Evolutionary conservation across 192 early-diverging fungal genomes (phyloP).

Genomic region (Coemansia sp.): DNA sequence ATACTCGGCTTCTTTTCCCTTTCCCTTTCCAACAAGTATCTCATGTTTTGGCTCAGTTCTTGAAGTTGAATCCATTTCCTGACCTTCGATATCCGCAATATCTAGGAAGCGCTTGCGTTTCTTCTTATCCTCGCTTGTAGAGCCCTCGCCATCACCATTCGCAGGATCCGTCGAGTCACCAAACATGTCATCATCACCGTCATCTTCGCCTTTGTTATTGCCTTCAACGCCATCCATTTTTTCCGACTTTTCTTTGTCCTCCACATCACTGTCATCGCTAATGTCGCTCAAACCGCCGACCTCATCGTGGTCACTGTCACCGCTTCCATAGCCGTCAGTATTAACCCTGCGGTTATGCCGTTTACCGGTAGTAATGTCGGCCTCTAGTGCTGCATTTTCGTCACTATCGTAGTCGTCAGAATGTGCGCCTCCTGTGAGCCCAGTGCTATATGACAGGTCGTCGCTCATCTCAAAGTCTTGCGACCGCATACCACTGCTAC

Average conservation of each 20-base stretch:
- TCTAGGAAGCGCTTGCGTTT: constrained; percentile 50
- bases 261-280: constrained; percentile 24
- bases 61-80: constrained; percentile 48
- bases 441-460: not conserved
- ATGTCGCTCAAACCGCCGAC: constrained; percentile 29
- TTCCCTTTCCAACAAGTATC: not conserved
- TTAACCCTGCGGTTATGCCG: constrained; percentile 14
- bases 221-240: not conserved
- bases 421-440: not conserved
- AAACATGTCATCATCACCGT: constrained; percentile 66
- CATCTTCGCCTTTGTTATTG: not conserved
- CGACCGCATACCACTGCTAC: not conserved
- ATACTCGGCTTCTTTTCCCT: not conserved
- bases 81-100: constrained; percentile 58
- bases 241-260: not conserved
- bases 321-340: constrained; percentile 35
- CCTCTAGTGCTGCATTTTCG: constrained; percentile 28
- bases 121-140: constrained; percentile 8
- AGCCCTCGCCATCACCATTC: constrained; percentile 16
- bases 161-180: constrained; percentile 21
- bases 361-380: constrained; percentile 27
- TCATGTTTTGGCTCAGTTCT: constrained; percentile 9
- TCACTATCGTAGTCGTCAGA: constrained; percentile 18
- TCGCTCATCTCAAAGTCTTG: not conserved
- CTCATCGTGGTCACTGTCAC: constrained; percentile 36